phyloP scores from a whole-genome alignment of 768 basidiomycete species.

The Tephrocybe sp. region DNA sequence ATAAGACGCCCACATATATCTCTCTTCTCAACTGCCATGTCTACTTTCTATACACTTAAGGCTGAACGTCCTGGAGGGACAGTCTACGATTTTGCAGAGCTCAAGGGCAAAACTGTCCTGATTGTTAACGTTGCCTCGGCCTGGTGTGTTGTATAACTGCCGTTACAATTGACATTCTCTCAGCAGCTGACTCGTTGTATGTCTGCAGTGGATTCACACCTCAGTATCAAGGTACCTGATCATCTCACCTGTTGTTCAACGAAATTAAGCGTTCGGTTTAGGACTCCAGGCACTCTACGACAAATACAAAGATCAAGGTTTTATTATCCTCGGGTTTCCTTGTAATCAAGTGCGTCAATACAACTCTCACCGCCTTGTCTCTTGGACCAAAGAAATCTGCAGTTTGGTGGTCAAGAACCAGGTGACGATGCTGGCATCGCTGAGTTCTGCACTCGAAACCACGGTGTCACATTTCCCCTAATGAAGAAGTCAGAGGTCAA shows the following conservation, averaged over 20 bases:
- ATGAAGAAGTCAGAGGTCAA: slow-evolving; percentile 96
- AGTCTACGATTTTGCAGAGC: slow-evolving; percentile 59
- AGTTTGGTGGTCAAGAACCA: slow-evolving; percentile 89
- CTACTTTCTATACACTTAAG: slow-evolving; percentile 66
- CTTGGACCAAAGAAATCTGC: background rate
- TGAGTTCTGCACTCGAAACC: slow-evolving; percentile 76
- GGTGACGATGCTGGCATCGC: slow-evolving; percentile 74
- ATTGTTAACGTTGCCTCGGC: slow-evolving; percentile 78
- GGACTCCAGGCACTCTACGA: slow-evolving; percentile 82
- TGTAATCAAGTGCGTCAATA: slow-evolving; percentile 72
- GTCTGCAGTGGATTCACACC: slow-evolving; percentile 74
- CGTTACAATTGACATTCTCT: background rate
- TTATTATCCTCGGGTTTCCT: slow-evolving; percentile 88
- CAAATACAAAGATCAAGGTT: slow-evolving; percentile 74
- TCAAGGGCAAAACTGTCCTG: slow-evolving; percentile 77
- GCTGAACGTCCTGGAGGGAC: slow-evolving; percentile 58
- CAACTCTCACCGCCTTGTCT: background rate
- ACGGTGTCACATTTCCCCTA: slow-evolving; percentile 88
- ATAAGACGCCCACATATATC: background rate
- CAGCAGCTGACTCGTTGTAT: background rate
- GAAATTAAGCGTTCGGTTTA: slow-evolving; percentile 17
- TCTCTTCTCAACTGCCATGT: slow-evolving; percentile 14
- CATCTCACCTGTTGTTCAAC: background rate
- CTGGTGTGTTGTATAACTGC: slow-evolving; percentile 47
- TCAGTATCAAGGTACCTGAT: slow-evolving; percentile 61